Percentiles rank a stretch among this genome's conserved stretches.
Evolutionary conservation across 805 yeast species (phyloP).

Genomic region (Suhomyces kilbournensis): DNA sequence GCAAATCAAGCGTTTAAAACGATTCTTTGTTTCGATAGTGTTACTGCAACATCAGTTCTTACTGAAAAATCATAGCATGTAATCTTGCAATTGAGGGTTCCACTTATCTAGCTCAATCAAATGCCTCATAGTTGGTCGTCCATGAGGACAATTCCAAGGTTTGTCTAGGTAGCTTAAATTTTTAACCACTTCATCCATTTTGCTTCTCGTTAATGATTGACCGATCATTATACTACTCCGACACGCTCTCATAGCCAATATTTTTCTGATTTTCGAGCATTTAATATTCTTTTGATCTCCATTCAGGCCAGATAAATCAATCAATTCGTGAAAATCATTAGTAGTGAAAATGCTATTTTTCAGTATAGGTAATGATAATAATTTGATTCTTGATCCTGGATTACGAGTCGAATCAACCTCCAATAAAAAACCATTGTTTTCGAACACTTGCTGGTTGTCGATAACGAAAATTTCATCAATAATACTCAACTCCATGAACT

Average conservation of each 20-base stretch:
- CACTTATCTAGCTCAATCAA: slow-evolving; percentile 52
- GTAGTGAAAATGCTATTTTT: slow-evolving; percentile 64
- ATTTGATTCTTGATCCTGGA: slow-evolving; percentile 55
- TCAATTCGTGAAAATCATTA: slow-evolving; percentile 72
- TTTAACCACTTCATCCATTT: slow-evolving; percentile 68
- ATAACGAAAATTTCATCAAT: slow-evolving; percentile 74
- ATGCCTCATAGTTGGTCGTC: slow-evolving; percentile 95
- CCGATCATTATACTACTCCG: slow-evolving; percentile 95
- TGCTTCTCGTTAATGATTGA: slow-evolving; percentile 49
- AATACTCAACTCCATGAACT: slow-evolving; percentile 66
- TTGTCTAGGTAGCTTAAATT: slow-evolving; percentile 71
- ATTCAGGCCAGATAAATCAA: slow-evolving; percentile 60
- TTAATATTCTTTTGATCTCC: slow-evolving; percentile 32
- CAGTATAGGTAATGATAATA: slow-evolving; percentile 70
- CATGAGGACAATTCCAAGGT: slow-evolving; percentile 98
- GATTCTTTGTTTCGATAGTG: neutral
- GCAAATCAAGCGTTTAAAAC: neutral
- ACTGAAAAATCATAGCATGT: slow-evolving; percentile 4
- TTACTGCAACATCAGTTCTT: neutral
- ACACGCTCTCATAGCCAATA: slow-evolving; percentile 96
- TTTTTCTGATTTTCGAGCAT: slow-evolving; percentile 74
- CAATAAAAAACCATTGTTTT: slow-evolving; percentile 71
- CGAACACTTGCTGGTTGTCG: slow-evolving; percentile 57
- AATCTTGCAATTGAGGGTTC: slow-evolving; percentile 9
- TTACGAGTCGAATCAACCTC: slow-evolving; percentile 44